phyloP scores from a whole-genome alignment of 495 filamentous ascomycete species.

The Neurospora sp. region DNA sequence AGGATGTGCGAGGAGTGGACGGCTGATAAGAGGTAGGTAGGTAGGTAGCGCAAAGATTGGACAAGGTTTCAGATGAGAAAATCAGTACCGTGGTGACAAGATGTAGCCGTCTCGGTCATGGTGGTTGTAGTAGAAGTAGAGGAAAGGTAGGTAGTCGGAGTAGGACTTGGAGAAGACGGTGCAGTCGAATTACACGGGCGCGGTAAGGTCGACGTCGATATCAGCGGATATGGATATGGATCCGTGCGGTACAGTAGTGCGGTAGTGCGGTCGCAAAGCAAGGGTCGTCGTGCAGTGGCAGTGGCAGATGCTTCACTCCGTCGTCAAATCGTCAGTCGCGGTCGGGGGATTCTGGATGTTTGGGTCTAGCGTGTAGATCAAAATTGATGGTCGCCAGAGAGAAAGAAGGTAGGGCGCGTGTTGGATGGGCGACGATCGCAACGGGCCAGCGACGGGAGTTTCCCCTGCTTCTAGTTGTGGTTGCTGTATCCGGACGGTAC shows the following conservation, averaged over 20 bases:
- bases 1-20: neutral
- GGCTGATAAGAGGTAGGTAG: constrained; percentile 8
- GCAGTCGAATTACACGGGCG: neutral
- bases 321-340: neutral
- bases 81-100: constrained; percentile 52
- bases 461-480: neutral
- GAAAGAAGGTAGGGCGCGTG: neutral
- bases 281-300: neutral
- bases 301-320: neutral
- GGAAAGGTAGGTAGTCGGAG: neutral
- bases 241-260: neutral
- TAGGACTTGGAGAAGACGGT: neutral
- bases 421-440: neutral
- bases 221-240: neutral
- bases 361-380: neutral
- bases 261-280: neutral
- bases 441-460: neutral
- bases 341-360: neutral
- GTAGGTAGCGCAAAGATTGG: neutral
- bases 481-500: neutral
- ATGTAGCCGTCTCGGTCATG: constrained; percentile 50
- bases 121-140: constrained; percentile 40
- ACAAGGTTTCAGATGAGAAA: constrained; percentile 5
- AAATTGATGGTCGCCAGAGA: neutral
- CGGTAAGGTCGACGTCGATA: neutral